phyloP scores from a whole-genome alignment of 2,329 filamentous ascomycete species.

The Talaromyces sp. region DNA sequence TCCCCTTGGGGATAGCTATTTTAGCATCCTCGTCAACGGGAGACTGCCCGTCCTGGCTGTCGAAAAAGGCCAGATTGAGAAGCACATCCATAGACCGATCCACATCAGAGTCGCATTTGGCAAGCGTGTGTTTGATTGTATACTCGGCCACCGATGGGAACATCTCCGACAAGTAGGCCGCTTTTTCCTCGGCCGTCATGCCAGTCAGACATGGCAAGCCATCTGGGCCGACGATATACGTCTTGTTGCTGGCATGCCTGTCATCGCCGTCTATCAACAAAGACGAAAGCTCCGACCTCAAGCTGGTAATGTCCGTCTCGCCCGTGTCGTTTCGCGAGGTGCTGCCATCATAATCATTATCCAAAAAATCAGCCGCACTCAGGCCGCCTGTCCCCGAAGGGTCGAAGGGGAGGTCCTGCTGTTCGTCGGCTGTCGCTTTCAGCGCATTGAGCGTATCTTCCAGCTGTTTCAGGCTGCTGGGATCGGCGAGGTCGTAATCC shows the following conservation, averaged over 20 bases:
- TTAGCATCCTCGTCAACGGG: constrained; percentile 44
- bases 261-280: constrained; percentile 22
- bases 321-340: constrained; percentile 27
- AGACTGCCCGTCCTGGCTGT: constrained; percentile 62
- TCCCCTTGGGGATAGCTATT: constrained; percentile 56
- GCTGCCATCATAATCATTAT: constrained; percentile 21
- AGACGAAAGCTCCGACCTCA: constrained; percentile 43
- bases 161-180: constrained; percentile 59
- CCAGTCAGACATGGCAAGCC: constrained; percentile 24
- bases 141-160: constrained; percentile 65
- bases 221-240: constrained; percentile 24
- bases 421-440: constrained; percentile 66
- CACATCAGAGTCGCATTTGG: constrained; percentile 62
- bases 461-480: constrained; percentile 50
- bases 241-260: neutral
- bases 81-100: constrained; percentile 71
- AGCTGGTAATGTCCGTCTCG: constrained; percentile 47
- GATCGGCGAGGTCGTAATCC: constrained; percentile 63
- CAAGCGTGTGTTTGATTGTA: constrained; percentile 62
- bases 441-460: constrained; percentile 60
- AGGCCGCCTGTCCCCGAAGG: constrained; percentile 63
- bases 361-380: constrained; percentile 18
- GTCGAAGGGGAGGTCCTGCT: constrained; percentile 63
- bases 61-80: constrained; percentile 72
- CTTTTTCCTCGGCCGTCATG: constrained; percentile 53